These are phyloP conservation scores for Piloderma croceum DNA, from an alignment of 768 basidiomycete species.

Conservation along the genomic window DNA sequence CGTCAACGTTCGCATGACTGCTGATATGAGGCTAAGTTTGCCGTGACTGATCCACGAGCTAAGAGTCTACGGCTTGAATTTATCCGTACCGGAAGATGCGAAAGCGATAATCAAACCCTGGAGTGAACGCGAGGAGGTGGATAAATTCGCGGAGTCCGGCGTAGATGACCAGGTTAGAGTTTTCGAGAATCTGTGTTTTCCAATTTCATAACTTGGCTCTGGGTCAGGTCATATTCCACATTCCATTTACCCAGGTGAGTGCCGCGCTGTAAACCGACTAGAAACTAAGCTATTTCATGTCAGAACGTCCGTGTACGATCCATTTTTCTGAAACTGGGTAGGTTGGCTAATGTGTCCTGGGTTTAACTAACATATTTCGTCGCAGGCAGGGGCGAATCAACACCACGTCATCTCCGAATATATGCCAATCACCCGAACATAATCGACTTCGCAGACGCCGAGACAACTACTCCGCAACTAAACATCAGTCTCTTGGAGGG, in stretches of 20 bases:
- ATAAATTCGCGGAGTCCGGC: conserved; percentile 64
- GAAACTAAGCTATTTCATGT: too few species aligned
- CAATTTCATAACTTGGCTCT: conserved; percentile 7
- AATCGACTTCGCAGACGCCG: conserved; percentile 72
- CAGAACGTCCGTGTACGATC: conserved; percentile 75
- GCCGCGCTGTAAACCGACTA: too few species aligned
- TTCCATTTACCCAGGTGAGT: conserved; percentile 76
- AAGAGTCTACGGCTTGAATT: conserved; percentile 78
- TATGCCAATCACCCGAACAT: conserved; percentile 72
- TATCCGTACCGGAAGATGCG: conserved; percentile 77
- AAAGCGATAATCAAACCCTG: conserved; percentile 75
- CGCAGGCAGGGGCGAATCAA: conserved; percentile 63
- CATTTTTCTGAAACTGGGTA: conserved; percentile 72
- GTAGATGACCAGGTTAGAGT: conserved; percentile 76
- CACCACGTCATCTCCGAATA: conserved; percentile 70
- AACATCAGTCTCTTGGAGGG: conserved; percentile 68
- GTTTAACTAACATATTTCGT: conserved; percentile 3
- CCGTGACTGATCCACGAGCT: conserved; percentile 4
- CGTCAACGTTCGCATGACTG: neutral
- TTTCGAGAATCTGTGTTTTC: conserved; percentile 1
- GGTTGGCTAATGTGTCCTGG: conserved; percentile 15
- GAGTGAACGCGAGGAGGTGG: conserved; percentile 67
- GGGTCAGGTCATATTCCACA: conserved; percentile 67
- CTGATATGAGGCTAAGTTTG: too few species aligned
- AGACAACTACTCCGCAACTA: conserved; percentile 62